phyloP scores from a whole-genome alignment of 805 yeast genomes.

The Pichia scutulata region DNA sequence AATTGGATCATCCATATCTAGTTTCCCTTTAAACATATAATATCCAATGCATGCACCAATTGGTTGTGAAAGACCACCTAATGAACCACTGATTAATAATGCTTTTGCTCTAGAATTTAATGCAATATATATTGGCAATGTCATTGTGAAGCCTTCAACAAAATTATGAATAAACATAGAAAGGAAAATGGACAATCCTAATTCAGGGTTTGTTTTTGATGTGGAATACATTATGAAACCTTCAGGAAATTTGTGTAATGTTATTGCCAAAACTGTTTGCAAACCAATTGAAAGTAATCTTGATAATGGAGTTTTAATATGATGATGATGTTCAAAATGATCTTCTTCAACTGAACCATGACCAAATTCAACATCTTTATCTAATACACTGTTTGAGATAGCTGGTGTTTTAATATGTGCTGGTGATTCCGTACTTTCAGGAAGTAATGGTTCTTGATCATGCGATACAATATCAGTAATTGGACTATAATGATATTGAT shows the following conservation, averaged over 20 bases:
- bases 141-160: conserved; percentile 92
- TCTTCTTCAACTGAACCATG: neutral
- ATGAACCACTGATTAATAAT: conserved; percentile 49
- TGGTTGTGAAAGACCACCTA: conserved; percentile 87
- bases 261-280: conserved; percentile 82
- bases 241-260: conserved; percentile 90
- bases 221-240: conserved; percentile 87
- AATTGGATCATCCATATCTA: conserved; percentile 29
- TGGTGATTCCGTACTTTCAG: neutral
- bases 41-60: conserved; percentile 74
- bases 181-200: conserved; percentile 76
- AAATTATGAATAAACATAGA: conserved; percentile 86
- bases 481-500: neutral
- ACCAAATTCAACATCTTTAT: neutral
- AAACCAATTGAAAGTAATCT: conserved; percentile 79
- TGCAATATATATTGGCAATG: conserved; percentile 80
- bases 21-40: conserved; percentile 35
- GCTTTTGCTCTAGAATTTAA: conserved; percentile 57
- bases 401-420: neutral
- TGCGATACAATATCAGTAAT: neutral
- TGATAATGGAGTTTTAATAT: conserved; percentile 67
- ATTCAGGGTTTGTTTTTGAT: conserved; percentile 51
- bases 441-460: neutral
- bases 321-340: conserved; percentile 49
- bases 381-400: neutral